Evolutionary conservation across 441 rosid species (phyloP).

Genomic region (Lagerstroemia fauriei): DNA sequence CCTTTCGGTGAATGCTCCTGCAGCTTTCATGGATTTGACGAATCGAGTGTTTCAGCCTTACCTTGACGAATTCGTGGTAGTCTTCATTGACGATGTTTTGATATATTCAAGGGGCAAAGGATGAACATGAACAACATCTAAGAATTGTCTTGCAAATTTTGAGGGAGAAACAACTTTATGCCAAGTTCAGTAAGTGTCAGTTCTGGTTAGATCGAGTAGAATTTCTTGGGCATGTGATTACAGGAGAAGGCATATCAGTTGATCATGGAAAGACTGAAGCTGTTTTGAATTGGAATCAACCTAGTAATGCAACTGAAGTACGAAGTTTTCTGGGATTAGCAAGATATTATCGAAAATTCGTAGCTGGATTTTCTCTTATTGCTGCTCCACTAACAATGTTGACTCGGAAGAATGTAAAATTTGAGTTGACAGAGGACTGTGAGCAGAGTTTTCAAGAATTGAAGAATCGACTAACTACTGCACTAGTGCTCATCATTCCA

Average conservation of each 20-base stretch:
- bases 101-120: not conserved
- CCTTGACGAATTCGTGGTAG: not conserved
- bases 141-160: not conserved
- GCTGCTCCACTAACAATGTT: not conserved
- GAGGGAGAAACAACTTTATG: not conserved
- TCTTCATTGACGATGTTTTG: constrained; percentile 1
- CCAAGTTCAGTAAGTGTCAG: not conserved
- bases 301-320: not conserved
- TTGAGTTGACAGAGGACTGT: not conserved
- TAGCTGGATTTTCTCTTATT: not conserved
- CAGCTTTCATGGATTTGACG: not conserved
- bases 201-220: not conserved
- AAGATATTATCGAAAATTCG: too few relatives aligned
- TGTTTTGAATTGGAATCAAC: not conserved
- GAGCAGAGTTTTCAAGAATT: not conserved
- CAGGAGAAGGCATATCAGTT: not conserved
- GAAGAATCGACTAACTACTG: not conserved
- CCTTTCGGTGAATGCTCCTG: constrained; percentile 10
- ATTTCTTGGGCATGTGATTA: not conserved
- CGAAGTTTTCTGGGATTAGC: not conserved
- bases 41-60: not conserved
- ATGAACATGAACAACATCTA: not conserved
- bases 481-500: not conserved
- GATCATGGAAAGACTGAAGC: not conserved
- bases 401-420: not conserved